Conservation (phyloP, 2,329 filamentous ascomycete species). For the Pseudovirgaria hyperparasitica region DNA sequence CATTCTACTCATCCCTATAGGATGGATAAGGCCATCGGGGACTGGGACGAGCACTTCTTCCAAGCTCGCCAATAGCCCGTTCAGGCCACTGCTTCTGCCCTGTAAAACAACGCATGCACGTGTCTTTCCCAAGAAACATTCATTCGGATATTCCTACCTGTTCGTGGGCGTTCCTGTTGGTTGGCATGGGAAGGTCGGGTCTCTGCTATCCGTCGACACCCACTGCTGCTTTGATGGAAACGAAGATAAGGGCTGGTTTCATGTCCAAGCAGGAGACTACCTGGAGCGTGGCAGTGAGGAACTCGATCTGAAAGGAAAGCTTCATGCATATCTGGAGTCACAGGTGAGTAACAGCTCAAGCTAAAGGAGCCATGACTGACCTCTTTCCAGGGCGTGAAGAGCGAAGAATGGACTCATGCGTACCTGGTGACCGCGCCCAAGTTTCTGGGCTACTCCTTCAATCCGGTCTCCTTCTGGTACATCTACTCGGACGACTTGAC, state of each 20-base stretch:
- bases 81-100: conserved; percentile 42
- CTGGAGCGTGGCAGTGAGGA: conserved; percentile 40
- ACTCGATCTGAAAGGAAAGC: conserved; percentile 48
- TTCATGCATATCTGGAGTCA: conserved; percentile 44
- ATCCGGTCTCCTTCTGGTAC: conserved; percentile 70
- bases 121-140: conserved; percentile 54
- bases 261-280: conserved; percentile 48
- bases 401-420: conserved; percentile 49
- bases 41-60: too few species aligned
- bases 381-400: conserved; percentile 40
- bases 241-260: conserved; percentile 38
- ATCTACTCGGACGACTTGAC: conserved; percentile 48
- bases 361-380: conserved; percentile 2
- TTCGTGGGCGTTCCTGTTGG: conserved; percentile 54
- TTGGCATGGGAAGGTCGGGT: conserved; percentile 43
- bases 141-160: conserved; percentile 59
- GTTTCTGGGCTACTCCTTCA: conserved; percentile 60
- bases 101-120: conserved; percentile 53
- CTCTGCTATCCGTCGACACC: conserved; percentile 39
- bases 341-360: conserved; percentile 31
- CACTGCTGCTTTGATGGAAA: conserved; percentile 11
- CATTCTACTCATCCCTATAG: too few species aligned
- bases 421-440: conserved; percentile 60
- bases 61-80: conserved; percentile 6
- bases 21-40: too few species aligned